Evolutionary conservation across 169 alveolate species (phyloP).

Genomic region (Cryptosporidium andersoni): DNA sequence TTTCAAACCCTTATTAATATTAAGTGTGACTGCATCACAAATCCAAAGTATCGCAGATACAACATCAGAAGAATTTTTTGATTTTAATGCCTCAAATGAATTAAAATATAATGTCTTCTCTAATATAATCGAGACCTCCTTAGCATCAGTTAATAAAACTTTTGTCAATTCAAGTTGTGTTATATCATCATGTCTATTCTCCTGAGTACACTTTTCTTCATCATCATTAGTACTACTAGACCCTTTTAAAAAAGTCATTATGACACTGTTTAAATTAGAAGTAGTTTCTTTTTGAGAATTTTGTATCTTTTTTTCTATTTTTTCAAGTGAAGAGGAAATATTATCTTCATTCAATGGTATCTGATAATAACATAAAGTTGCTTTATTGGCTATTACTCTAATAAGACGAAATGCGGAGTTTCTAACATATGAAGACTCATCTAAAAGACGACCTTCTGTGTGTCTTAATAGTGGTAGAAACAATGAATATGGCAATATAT

Average conservation of each 20-base stretch:
- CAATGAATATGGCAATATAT: slow-evolving; percentile 42
- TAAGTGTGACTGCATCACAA: slow-evolving; percentile 38
- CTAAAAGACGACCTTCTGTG: slow-evolving; percentile 26
- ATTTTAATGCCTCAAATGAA: slow-evolving; percentile 30
- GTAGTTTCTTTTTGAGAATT: slow-evolving; percentile 3
- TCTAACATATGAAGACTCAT: slow-evolving; percentile 59
- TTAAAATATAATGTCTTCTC: slow-evolving; percentile 14
- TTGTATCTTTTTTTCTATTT: not conserved
- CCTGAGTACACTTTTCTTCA: not conserved
- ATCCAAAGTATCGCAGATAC: slow-evolving; percentile 44
- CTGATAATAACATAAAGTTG: slow-evolving; percentile 53
- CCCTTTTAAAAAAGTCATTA: slow-evolving; percentile 1
- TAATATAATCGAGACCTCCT: slow-evolving; percentile 38
- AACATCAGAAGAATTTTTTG: slow-evolving; percentile 56
- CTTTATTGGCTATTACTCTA: slow-evolving; percentile 50
- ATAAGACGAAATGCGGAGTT: slow-evolving; percentile 37
- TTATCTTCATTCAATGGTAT: slow-evolving; percentile 38
- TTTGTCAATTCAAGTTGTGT: slow-evolving; percentile 45
- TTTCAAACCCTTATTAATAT: slow-evolving; percentile 19
- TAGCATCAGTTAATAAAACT: slow-evolving; percentile 43
- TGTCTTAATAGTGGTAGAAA: slow-evolving; percentile 15
- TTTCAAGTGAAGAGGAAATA: slow-evolving; percentile 8
- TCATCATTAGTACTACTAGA: slow-evolving; percentile 4
- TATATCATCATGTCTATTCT: not conserved
- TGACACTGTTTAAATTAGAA: slow-evolving; percentile 15